A percentile compares a stretch with the other conserved stretches of the same genome.
These are phyloP conservation scores for Mycena maculata DNA, from an alignment of 768 basidiomycete genomes.

Conservation along the genomic window DNA sequence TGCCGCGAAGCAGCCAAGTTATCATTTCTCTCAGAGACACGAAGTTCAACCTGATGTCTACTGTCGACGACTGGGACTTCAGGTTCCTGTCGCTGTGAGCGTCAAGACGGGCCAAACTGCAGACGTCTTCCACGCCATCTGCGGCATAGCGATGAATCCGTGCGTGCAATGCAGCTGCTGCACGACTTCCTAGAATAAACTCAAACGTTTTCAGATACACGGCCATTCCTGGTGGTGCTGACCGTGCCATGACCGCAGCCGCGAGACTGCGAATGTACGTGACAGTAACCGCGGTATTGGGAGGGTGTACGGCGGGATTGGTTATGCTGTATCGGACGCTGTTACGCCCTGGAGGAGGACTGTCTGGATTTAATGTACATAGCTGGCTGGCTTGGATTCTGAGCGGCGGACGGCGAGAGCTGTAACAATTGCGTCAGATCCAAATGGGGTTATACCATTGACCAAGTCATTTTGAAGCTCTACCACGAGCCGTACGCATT, in stretches of 20 bases:
- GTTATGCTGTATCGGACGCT: slow-evolving; percentile 78
- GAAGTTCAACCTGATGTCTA: slow-evolving; percentile 99
- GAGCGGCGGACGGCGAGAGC: slow-evolving; percentile 61
- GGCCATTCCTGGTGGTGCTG: slow-evolving; percentile 86
- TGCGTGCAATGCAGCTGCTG: slow-evolving; percentile 54
- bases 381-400: slow-evolving; percentile 75
- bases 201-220: slow-evolving; percentile 56
- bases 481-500: slow-evolving; percentile 33
- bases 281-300: slow-evolving; percentile 76
- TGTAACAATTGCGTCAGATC: slow-evolving; percentile 39
- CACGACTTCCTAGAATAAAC: slow-evolving; percentile 26
- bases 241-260: slow-evolving; percentile 78
- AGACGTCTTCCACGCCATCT: slow-evolving; percentile 89
- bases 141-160: slow-evolving; percentile 88
- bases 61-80: slow-evolving; percentile 87
- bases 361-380: slow-evolving; percentile 65
- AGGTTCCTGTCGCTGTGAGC: slow-evolving; percentile 94
- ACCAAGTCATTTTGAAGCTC: slow-evolving; percentile 26
- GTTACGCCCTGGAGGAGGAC: slow-evolving; percentile 66
- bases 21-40: slow-evolving; percentile 71
- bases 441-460: slow-evolving; percentile 21
- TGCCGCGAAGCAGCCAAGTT: neutral
- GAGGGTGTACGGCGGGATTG: slow-evolving; percentile 78
- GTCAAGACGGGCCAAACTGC: slow-evolving; percentile 87
- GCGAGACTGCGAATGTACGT: slow-evolving; percentile 79